Evolutionary conservation across 2,329 filamentous ascomycete species (phyloP).

Genomic region (Nemania sp.): DNA sequence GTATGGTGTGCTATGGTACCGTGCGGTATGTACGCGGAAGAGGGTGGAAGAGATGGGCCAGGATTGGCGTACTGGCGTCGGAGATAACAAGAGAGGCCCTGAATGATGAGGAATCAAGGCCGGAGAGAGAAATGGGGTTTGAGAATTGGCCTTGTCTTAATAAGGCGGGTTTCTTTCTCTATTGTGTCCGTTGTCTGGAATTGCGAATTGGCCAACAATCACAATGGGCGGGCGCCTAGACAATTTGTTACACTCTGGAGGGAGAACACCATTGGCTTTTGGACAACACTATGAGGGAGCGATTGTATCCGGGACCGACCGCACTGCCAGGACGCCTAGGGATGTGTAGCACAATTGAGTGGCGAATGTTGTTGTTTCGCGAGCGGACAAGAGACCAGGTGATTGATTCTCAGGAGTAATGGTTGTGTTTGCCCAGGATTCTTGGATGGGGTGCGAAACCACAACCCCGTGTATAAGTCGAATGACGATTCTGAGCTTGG

Average conservation of each 20-base stretch:
- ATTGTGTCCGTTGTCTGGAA: constrained; percentile 16
- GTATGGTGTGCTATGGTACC: not conserved
- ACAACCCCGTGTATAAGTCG: too few species aligned
- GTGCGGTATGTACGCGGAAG: not conserved
- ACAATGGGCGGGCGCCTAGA: constrained; percentile 22
- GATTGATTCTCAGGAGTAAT: too few species aligned
- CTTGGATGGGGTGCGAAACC: too few species aligned
- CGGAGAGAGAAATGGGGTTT: constrained; percentile 2
- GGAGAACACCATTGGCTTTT: not conserved
- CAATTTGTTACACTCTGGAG: constrained; percentile 23
- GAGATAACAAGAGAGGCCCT: constrained; percentile 24
- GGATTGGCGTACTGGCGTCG: constrained; percentile 27
- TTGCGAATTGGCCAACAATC: constrained; percentile 25
- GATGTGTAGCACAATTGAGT: not conserved
- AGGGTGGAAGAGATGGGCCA: constrained; percentile 23
- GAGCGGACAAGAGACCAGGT: not conserved
- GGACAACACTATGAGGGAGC: too few species aligned
- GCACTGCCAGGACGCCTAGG: too few species aligned
- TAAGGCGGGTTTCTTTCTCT: not conserved
- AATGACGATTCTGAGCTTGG: too few species aligned
- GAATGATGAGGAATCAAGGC: not conserved
- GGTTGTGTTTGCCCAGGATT: too few species aligned
- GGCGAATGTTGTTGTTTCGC: not conserved
- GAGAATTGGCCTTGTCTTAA: not conserved
- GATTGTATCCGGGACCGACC: too few species aligned